A percentile compares a stretch with the other conserved stretches of the same genome.
Evolutionary conservation across 1,284 basidiomycete species (phyloP).

Genomic region (Leccinum variabile): DNA sequence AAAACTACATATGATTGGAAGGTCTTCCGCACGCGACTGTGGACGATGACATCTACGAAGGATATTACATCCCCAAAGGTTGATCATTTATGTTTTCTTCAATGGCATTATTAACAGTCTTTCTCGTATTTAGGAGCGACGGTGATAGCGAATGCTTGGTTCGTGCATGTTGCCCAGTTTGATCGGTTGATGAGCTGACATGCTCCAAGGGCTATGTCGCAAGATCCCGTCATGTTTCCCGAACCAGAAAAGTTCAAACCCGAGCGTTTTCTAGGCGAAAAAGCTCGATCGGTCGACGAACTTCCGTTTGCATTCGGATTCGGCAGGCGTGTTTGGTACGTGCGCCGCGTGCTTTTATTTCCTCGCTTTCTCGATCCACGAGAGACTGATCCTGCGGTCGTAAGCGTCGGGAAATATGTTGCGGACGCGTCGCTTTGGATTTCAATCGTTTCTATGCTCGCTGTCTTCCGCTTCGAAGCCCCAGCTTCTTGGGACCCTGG

Average conservation of each 20-base stretch:
- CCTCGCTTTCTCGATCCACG: not conserved
- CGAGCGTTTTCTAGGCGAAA: conserved; percentile 39
- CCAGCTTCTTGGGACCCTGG: conserved; percentile 22
- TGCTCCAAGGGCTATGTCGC: conserved; percentile 43
- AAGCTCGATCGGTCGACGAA: conserved; percentile 39
- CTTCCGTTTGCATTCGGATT: conserved; percentile 45
- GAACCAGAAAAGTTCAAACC: conserved; percentile 46
- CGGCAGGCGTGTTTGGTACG: conserved; percentile 44
- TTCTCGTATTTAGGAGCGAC: conserved; percentile 21
- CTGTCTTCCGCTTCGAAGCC: not conserved
- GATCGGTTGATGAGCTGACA: not conserved
- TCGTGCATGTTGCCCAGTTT: not conserved
- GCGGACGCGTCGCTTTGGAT: not conserved
- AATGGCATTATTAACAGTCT: not conserved
- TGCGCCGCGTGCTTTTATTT: not conserved
- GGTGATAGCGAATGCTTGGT: conserved; percentile 28
- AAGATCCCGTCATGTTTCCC: conserved; percentile 42
- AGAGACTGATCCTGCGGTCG: not conserved
- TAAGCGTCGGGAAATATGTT: conserved; percentile 33
- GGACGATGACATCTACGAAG: conserved; percentile 44
- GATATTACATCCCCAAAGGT: conserved; percentile 44
- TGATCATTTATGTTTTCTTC: not conserved
- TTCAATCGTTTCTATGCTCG: not conserved
- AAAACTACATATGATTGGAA: conserved; percentile 5
- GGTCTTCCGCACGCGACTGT: conserved; percentile 44